A percentile compares a stretch with the other conserved stretches of the same genome.
phyloP scores from a whole-genome alignment of 192 early-diverging fungal species.

The Coemansia guatemalensis region DNA sequence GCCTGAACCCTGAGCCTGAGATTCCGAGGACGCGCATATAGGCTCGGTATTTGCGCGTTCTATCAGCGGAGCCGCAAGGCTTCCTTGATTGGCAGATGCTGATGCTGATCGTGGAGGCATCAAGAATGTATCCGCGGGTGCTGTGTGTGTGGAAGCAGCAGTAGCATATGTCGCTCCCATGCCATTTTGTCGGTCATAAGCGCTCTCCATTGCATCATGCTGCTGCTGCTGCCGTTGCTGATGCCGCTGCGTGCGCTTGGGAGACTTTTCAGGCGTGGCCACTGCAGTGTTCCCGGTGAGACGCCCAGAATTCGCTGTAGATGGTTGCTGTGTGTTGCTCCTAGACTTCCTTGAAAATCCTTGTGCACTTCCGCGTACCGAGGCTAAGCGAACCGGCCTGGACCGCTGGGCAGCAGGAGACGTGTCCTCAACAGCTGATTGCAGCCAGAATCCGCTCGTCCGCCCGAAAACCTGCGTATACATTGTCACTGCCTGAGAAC shows the following conservation, averaged over 20 bases:
- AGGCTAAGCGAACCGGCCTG: neutral
- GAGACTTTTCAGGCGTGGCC: slow-evolving; percentile 41
- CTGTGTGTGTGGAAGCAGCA: neutral
- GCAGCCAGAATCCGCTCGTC: no score
- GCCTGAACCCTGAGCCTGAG: neutral
- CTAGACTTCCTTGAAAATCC: neutral
- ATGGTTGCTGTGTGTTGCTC: slow-evolving; percentile 9
- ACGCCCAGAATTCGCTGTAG: slow-evolving; percentile 12
- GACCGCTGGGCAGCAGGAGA: neutral
- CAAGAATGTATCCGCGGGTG: no score
- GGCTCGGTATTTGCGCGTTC: slow-evolving; percentile 47
- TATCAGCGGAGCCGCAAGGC: slow-evolving; percentile 2
- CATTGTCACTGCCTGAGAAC: slow-evolving; percentile 6
- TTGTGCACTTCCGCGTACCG: neutral
- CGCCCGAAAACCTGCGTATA: slow-evolving; percentile 13
- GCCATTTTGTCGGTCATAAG: no score
- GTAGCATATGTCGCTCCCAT: neutral
- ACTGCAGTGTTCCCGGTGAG: slow-evolving; percentile 43
- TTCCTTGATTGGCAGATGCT: neutral
- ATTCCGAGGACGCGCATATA: slow-evolving; percentile 7
- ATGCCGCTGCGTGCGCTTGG: slow-evolving; percentile 5
- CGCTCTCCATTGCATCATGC: neutral
- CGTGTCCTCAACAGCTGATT: no score
- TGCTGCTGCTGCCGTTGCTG: neutral
- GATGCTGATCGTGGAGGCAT: neutral